phyloP scores from a whole-genome alignment of 2,329 filamentous ascomycete species.

The Monascus ruber region DNA sequence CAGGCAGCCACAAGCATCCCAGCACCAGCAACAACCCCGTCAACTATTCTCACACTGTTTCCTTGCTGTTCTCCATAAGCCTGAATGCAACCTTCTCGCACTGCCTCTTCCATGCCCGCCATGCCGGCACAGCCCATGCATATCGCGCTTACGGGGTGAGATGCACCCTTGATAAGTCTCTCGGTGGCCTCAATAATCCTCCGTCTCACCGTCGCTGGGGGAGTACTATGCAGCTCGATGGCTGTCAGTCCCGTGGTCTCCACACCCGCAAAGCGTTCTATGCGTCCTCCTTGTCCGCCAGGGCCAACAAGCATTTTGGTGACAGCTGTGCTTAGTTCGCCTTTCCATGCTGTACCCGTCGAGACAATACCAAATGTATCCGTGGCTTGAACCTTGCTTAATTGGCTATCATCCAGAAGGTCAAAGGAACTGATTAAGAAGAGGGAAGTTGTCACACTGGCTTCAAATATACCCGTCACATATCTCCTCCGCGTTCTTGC shows the following conservation, averaged over 20 bases:
- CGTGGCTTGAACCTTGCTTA: constrained; percentile 28
- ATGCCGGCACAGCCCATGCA: constrained; percentile 87
- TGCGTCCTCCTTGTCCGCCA: constrained; percentile 18
- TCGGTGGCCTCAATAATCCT: constrained; percentile 61
- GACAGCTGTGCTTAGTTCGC: constrained; percentile 57
- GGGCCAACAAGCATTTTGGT: constrained; percentile 47
- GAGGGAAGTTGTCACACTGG: constrained; percentile 57
- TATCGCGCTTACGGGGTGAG: constrained; percentile 50
- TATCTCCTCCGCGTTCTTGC: constrained; percentile 31
- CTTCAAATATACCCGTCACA: constrained; percentile 79
- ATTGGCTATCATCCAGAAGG: constrained; percentile 10
- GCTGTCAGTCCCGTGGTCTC: constrained; percentile 73
- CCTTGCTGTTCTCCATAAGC: constrained; percentile 51
- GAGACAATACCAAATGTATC: constrained; percentile 72
- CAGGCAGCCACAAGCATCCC: constrained; percentile 25
- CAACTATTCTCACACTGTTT: constrained; percentile 56
- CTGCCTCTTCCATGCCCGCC: constrained; percentile 70
- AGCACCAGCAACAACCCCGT: constrained; percentile 45
- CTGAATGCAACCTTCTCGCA: constrained; percentile 57
- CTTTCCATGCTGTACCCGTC: constrained; percentile 75
- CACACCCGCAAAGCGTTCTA: constrained; percentile 60
- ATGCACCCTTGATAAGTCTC: constrained; percentile 44
- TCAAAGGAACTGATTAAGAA: constrained; percentile 38
- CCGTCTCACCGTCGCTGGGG: constrained; percentile 50
- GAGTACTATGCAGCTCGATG: constrained; percentile 61